Evolutionary conservation across 2,329 filamentous ascomycete genomes (phyloP).

Genomic region (Exophiala viscosa): DNA sequence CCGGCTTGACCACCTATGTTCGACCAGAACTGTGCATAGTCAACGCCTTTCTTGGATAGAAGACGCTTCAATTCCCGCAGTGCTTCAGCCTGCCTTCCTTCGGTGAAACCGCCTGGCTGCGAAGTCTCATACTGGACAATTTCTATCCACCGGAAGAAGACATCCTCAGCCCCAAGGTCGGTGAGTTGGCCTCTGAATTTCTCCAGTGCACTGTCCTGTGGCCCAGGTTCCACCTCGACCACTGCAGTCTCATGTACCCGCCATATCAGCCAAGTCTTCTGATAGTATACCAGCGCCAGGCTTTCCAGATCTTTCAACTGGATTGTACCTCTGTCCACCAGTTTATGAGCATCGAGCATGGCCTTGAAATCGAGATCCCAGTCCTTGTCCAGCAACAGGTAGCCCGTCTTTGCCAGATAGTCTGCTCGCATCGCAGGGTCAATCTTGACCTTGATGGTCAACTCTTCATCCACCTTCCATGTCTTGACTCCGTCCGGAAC

Average conservation of each 20-base stretch:
- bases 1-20: constrained; percentile 62
- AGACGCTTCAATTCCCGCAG: constrained; percentile 71
- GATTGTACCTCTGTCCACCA: constrained; percentile 57
- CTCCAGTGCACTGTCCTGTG: constrained; percentile 72
- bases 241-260: constrained; percentile 53
- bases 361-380: constrained; percentile 84
- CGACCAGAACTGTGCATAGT: constrained; percentile 77
- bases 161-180: constrained; percentile 74
- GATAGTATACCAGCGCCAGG: constrained; percentile 58
- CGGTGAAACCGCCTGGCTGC: constrained; percentile 71
- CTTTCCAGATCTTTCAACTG: constrained; percentile 65
- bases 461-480: constrained; percentile 49
- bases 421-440: constrained; percentile 65
- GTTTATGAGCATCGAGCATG: constrained; percentile 69
- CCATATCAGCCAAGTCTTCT: constrained; percentile 66
- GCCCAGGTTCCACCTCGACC: constrained; percentile 38
- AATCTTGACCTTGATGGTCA: constrained; percentile 54
- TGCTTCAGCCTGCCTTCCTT: constrained; percentile 67
- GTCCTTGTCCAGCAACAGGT: constrained; percentile 75
- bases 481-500: constrained; percentile 35
- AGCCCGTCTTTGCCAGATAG: constrained; percentile 76
- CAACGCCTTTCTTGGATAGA: constrained; percentile 70
- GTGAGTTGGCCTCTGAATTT: constrained; percentile 73
- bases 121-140: constrained; percentile 83
- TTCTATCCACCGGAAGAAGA: constrained; percentile 93